Base-by-base conservation (phyloP, 2,329 filamentous ascomycete genomes). In the Scytalidium lignicola region DNA sequence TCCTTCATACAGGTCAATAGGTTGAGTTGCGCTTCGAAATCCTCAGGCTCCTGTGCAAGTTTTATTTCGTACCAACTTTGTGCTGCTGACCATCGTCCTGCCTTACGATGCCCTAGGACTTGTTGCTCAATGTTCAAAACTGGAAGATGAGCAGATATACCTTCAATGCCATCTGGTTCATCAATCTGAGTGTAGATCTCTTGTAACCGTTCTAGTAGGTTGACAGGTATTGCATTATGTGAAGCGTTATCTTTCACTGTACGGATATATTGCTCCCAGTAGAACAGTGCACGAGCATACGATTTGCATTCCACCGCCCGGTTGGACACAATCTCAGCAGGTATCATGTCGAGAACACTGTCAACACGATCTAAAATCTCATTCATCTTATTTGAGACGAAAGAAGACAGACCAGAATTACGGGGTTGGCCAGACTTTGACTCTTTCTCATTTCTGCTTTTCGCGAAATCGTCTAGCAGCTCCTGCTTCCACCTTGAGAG, bases 51-150 rank as follows among this genome's bases (percentile, higher is more conserved):
- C 59, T 93, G 84, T 2, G 87, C 85, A 28, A 97, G 75, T 55
- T 91, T 85, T 55, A 96, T 83, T 65, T 99, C 91, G 66, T 96
- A 97, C 93, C 95, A 99, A 55, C 89, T 95, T 69, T 97, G 93
- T 20, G 91, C 93, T 46, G 92, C 89, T 15, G 88, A 85, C 91
- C 93, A 99, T 54, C 91, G 79, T 3, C 93, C 93, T 18, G 91
- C 88, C 66, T 96, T 97, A 50, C 88, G 83, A 68, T 99, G 90
- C 59, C 95, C 90, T 48, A 96, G 75, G 26, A 96, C 86, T 64
- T 97, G 91, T 64, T 96, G 92, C 52, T 96, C 88, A 44, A 96
- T 85, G 56, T 95, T 88, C n/a, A 97, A 73, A 10, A 90, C 82
- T 51, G 87, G 86, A 2, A 97, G 74, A 64, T 93, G 87, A 18